These are phyloP conservation scores for Pleomassaria siparia DNA, from an alignment of 2,329 filamentous ascomycete species.

Conservation along the genomic window DNA sequence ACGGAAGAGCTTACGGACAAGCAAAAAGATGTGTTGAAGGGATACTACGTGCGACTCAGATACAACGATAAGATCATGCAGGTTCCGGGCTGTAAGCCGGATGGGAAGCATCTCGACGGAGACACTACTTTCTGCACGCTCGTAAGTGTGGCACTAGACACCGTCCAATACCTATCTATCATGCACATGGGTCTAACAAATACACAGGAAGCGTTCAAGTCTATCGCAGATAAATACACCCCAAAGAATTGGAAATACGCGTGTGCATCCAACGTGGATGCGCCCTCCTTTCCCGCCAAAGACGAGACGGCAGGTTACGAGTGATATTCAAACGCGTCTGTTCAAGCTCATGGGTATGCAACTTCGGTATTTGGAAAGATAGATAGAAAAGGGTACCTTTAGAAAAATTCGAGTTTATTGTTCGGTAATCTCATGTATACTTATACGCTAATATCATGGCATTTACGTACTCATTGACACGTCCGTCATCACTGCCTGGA, in stretches of 20 bases:
- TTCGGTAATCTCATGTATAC: no score
- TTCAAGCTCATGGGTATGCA: no score
- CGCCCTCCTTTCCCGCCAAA: conserved; percentile 52
- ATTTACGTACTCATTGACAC: no score
- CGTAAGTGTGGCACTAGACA: conserved; percentile 54
- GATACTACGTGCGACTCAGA: conserved; percentile 83
- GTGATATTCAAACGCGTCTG: no score
- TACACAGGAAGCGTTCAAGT: conserved; percentile 79
- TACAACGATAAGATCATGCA: conserved; percentile 86
- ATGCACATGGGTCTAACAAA: no score
- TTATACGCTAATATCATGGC: no score
- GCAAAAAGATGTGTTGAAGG: conserved; percentile 64
- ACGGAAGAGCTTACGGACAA: conserved; percentile 56
- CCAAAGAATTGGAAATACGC: conserved; percentile 74
- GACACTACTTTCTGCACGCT: conserved; percentile 91
- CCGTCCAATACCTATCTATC: no score
- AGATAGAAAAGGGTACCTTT: no score
- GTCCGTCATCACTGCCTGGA: no score
- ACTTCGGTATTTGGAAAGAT: no score
- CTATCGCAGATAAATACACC: conserved; percentile 86
- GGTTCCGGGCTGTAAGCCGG: conserved; percentile 75
- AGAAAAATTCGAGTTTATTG: no score
- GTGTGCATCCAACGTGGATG: conserved; percentile 61
- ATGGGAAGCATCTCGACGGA: conserved; percentile 81
- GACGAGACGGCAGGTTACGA: conserved; percentile 39